Evolutionary conservation across 1,284 basidiomycete species (phyloP).

Genomic region (Malassezia globosa): DNA sequence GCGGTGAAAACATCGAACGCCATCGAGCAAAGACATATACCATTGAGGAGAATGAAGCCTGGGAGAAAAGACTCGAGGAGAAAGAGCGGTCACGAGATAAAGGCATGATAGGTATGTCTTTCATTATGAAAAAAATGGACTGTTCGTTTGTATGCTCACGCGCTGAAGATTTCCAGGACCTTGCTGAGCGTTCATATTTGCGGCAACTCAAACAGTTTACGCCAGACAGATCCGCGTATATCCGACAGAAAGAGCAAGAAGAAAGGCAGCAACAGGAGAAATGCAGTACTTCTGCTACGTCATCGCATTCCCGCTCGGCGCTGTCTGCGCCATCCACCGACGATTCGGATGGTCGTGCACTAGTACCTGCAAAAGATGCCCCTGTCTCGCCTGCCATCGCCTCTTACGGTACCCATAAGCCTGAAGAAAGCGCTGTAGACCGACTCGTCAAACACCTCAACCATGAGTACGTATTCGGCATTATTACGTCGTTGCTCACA

Average conservation of each 20-base stretch:
- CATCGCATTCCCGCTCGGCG: background rate
- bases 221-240: constrained; percentile 72
- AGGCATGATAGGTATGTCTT: constrained; percentile 70
- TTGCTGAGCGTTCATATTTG: constrained; percentile 76
- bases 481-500: background rate
- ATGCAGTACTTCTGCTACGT: background rate
- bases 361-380: constrained; percentile 1
- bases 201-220: constrained; percentile 76
- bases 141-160: constrained; percentile 30
- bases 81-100: constrained; percentile 67
- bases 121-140: too few relatives aligned
- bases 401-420: constrained; percentile 79
- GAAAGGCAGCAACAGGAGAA: too few relatives aligned
- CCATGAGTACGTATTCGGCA: constrained; percentile 61
- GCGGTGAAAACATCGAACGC: constrained; percentile 61
- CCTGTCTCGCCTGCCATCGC: constrained; percentile 1
- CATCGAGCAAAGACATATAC: constrained; percentile 86
- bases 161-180: constrained; percentile 68
- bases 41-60: constrained; percentile 83
- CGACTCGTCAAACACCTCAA: constrained; percentile 83
- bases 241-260: constrained; percentile 65
- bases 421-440: constrained; percentile 86
- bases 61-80: constrained; percentile 74
- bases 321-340: background rate
- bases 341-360: background rate